Conservation (phyloP, 2,329 filamentous ascomycete species). For the Phaeomoniella chlamydospora region DNA sequence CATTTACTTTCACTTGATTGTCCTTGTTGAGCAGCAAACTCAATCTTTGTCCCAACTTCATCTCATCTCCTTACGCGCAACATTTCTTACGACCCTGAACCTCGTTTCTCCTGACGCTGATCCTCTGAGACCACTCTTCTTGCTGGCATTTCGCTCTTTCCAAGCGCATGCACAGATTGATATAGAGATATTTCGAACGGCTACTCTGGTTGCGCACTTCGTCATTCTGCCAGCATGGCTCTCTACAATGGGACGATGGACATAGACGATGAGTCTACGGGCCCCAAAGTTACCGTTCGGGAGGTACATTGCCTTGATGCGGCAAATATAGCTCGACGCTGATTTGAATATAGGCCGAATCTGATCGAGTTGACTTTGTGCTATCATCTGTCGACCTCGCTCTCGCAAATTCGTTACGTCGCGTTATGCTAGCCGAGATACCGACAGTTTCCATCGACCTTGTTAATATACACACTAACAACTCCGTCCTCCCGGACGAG, state of each 20-base stretch:
- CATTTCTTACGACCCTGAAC: too few species aligned
- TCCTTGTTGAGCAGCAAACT: too few species aligned
- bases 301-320: constrained; percentile 18
- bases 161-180: background rate
- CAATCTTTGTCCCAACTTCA: too few species aligned
- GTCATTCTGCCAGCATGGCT: background rate
- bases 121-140: too few species aligned
- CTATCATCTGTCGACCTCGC: constrained; percentile 78
- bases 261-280: constrained; percentile 24
- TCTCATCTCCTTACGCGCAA: too few species aligned
- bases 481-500: constrained; percentile 90
- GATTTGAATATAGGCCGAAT: constrained; percentile 47
- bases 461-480: constrained; percentile 85
- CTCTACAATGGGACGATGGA: constrained; percentile 18
- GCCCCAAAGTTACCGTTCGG: constrained; percentile 32
- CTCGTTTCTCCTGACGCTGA: too few species aligned
- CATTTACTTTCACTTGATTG: too few species aligned
- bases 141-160: too few species aligned
- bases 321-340: constrained; percentile 1
- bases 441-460: constrained; percentile 90
- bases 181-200: background rate
- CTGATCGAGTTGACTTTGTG: constrained; percentile 76
- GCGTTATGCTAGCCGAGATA: constrained; percentile 83
- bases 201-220: background rate
- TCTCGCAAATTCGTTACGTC: constrained; percentile 84